Evolutionary conservation across 345 rosid genomes (phyloP).

Genomic region (Eucalyptus marginata): DNA sequence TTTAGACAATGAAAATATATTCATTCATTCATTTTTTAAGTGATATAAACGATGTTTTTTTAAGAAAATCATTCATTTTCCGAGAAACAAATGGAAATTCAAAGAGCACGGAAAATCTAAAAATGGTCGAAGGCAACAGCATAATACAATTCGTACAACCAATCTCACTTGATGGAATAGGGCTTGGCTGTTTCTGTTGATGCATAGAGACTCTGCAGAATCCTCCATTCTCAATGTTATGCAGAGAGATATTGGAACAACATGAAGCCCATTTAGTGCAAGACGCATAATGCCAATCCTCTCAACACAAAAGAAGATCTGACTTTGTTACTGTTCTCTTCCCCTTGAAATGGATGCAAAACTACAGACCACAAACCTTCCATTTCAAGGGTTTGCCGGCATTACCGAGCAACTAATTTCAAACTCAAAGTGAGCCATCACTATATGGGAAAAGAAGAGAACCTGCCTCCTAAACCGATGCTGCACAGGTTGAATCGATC

Average conservation of each 20-base stretch:
- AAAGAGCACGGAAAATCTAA: background rate
- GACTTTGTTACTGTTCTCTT: background rate
- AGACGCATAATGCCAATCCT: background rate
- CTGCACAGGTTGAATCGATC: background rate
- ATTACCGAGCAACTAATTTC: background rate
- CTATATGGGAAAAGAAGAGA: background rate
- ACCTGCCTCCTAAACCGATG: background rate
- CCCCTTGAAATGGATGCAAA: background rate
- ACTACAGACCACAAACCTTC: background rate
- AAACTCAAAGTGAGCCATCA: background rate
- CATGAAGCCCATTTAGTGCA: background rate
- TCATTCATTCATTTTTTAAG: too few relatives aligned
- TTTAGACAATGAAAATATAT: too few relatives aligned
- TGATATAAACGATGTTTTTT: too few relatives aligned
- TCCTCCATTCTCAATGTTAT: background rate
- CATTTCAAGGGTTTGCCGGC: background rate
- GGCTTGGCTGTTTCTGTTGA: background rate
- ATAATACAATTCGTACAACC: background rate
- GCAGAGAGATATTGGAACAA: background rate
- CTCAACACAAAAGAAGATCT: background rate
- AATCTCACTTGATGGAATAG: background rate
- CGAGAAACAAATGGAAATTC: rapidly evolving
- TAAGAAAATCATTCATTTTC: too few relatives aligned
- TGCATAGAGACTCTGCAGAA: background rate
- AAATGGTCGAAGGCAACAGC: background rate